Conservation (phyloP, 2,329 filamentous ascomycete genomes). For the Pseudogymnoascus sp. region DNA sequence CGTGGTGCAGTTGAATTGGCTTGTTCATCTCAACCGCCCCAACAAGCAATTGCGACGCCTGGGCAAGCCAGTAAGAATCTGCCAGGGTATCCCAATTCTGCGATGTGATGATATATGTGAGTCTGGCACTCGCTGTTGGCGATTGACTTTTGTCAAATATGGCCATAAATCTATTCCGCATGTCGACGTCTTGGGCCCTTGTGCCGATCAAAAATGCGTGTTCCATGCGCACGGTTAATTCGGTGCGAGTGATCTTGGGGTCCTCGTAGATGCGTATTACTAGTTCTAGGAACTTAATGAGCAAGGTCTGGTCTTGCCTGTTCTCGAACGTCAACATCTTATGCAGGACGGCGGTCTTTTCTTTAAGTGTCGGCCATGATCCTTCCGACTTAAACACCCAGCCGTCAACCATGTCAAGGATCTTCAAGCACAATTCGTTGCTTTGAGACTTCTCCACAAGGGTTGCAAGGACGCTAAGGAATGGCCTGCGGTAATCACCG, state of each 20-base stretch:
- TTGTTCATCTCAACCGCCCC: slow-evolving; percentile 82
- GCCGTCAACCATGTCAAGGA: slow-evolving; percentile 83
- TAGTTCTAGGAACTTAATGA: slow-evolving; percentile 89
- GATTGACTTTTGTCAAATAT: slow-evolving; percentile 95
- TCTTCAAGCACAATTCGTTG: slow-evolving; percentile 79
- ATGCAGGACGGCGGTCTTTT: slow-evolving; percentile 97
- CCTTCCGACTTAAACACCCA: slow-evolving; percentile 97
- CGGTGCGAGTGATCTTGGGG: slow-evolving; percentile 86
- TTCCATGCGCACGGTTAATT: slow-evolving; percentile 94
- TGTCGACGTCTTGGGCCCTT: slow-evolving; percentile 84
- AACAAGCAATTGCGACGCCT: slow-evolving; percentile 87
- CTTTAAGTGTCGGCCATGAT: slow-evolving; percentile 93
- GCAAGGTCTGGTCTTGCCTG: slow-evolving; percentile 70
- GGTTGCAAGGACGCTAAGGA: slow-evolving; percentile 89
- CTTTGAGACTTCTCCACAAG: slow-evolving; percentile 93
- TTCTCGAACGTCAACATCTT: slow-evolving; percentile 98
- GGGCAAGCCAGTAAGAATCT: slow-evolving; percentile 94
- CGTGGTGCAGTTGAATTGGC: too few species aligned
- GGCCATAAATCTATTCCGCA: slow-evolving; percentile 92
- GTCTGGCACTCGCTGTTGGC: slow-evolving; percentile 79
- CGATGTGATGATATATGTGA: slow-evolving; percentile 80
- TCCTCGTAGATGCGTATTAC: slow-evolving; percentile 98
- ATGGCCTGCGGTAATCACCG: slow-evolving; percentile 83
- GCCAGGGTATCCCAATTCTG: slow-evolving; percentile 96
- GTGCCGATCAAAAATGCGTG: slow-evolving; percentile 97